Conservation (phyloP, 495 filamentous ascomycete genomes). For the Podospora pseudoanserina region DNA sequence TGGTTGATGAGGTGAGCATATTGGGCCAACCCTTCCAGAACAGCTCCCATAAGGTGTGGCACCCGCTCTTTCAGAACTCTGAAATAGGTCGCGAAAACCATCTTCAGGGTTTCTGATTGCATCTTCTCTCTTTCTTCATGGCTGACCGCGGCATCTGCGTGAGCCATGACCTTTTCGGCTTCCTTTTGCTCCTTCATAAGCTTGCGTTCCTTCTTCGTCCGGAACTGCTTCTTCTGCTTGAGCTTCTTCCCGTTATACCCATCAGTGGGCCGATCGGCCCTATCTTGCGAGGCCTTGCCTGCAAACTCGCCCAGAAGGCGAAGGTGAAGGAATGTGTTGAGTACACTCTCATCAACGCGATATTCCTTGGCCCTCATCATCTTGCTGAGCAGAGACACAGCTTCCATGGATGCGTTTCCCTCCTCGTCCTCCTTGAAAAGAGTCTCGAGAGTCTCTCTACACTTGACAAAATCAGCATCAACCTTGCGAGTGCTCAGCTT, state of each 20-base stretch:
- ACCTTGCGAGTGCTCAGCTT: slow-evolving; percentile 66
- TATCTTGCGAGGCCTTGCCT: slow-evolving; percentile 71
- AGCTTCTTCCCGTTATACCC: slow-evolving; percentile 54
- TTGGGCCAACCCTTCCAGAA: slow-evolving; percentile 77
- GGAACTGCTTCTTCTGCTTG: slow-evolving; percentile 63
- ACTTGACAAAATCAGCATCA: slow-evolving; percentile 73
- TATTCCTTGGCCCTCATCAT: slow-evolving; percentile 90
- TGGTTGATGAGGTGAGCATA: slow-evolving; percentile 97
- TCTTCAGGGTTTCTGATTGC: slow-evolving; percentile 90
- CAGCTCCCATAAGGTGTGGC: slow-evolving; percentile 83
- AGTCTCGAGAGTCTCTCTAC: slow-evolving; percentile 71
- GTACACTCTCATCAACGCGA: slow-evolving; percentile 72
- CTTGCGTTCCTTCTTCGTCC: slow-evolving; percentile 51
- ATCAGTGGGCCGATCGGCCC: slow-evolving; percentile 58
- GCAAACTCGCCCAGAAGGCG: slow-evolving; percentile 83
- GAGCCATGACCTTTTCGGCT: slow-evolving; percentile 87
- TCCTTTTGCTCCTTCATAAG: slow-evolving; percentile 75
- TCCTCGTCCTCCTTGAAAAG: slow-evolving; percentile 87
- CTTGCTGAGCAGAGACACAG: slow-evolving; percentile 77
- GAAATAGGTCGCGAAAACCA: slow-evolving; percentile 94
- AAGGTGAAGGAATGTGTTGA: slow-evolving; percentile 89
- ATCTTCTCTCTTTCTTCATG: slow-evolving; percentile 89
- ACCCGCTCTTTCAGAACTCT: slow-evolving; percentile 81
- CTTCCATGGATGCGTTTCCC: slow-evolving; percentile 80
- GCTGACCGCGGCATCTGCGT: slow-evolving; percentile 84